Conservation (phyloP, 768 basidiomycete species). For the Suillus lakei region DNA sequence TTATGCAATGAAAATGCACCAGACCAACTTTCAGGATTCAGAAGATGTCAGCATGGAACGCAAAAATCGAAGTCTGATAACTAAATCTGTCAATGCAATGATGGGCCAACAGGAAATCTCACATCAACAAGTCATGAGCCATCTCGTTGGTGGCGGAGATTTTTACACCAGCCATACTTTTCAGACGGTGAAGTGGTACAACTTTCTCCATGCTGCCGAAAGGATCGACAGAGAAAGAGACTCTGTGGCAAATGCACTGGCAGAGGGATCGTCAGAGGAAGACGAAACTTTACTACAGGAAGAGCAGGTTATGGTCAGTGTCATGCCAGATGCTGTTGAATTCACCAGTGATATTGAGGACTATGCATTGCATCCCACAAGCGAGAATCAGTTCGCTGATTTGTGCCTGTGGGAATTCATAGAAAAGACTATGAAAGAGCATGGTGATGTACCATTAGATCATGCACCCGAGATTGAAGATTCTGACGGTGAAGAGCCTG, state of each 20-base stretch:
- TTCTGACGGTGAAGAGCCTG: too few relatives aligned
- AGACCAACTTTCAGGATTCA: not conserved
- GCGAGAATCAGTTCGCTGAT: not conserved
- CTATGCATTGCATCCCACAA: not conserved
- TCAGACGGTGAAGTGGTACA: not conserved
- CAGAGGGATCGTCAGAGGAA: too few relatives aligned
- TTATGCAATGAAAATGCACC: constrained; percentile 13
- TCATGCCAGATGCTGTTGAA: too few relatives aligned
- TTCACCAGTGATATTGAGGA: not conserved
- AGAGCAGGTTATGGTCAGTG: not conserved
- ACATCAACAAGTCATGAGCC: constrained; percentile 35
- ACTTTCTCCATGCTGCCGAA: not conserved
- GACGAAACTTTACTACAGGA: not conserved
- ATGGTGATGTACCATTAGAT: too few relatives aligned
- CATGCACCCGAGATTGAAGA: too few relatives aligned
- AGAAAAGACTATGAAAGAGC: not conserved
- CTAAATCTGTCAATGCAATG: constrained; percentile 19
- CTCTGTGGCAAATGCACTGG: too few relatives aligned
- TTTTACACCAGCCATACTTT: constrained; percentile 20
- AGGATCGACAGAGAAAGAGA: too few relatives aligned
- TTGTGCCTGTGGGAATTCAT: not conserved
- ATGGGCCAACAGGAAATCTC: constrained; percentile 32
- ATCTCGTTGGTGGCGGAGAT: constrained; percentile 27
- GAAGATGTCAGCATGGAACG: too few relatives aligned
- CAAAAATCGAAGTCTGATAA: constrained; percentile 1